These are phyloP conservation scores for Cryptosporidium parvum DNA, from an alignment of 169 alveolate genomes.

Conservation along the genomic window DNA sequence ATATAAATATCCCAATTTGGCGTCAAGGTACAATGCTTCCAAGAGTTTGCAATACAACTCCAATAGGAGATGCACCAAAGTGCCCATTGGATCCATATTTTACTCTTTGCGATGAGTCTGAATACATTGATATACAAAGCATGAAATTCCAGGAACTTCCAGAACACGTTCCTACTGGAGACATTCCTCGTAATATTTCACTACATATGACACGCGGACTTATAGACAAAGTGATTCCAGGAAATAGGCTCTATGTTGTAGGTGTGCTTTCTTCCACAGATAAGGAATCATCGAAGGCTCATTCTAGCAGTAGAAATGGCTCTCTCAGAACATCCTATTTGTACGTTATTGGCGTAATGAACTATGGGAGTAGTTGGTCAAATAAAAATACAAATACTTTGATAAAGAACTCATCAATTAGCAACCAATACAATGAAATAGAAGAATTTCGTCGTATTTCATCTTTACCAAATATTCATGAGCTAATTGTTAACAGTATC, in stretches of 20 bases:
- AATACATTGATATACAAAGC: slow-evolving; percentile 94
- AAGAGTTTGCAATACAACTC: slow-evolving; percentile 83
- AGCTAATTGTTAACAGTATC: slow-evolving; percentile 89
- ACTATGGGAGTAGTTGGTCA: slow-evolving; percentile 80
- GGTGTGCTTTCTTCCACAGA: slow-evolving; percentile 90
- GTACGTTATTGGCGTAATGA: slow-evolving; percentile 85
- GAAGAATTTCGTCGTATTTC: slow-evolving; percentile 86
- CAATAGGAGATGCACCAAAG: slow-evolving; percentile 82
- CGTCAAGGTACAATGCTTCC: slow-evolving; percentile 85
- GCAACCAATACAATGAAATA: slow-evolving; percentile 78
- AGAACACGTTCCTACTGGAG: slow-evolving; percentile 97
- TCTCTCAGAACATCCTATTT: slow-evolving; percentile 85
- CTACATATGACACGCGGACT: slow-evolving; percentile 74
- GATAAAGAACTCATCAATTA: slow-evolving; percentile 74
- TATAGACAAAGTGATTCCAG: slow-evolving; percentile 93
- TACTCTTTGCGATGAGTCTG: slow-evolving; percentile 94
- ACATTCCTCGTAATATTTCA: slow-evolving; percentile 88
- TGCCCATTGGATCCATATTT: slow-evolving; percentile 94
- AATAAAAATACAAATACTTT: slow-evolving; percentile 77
- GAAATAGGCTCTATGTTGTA: slow-evolving; percentile 95
- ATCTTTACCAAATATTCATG: slow-evolving; percentile 92
- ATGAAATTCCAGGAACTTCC: slow-evolving; percentile 98
- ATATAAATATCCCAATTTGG: slow-evolving; percentile 90
- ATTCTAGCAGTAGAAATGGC: slow-evolving; percentile 19
- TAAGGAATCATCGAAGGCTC: slow-evolving; percentile 56